Evolutionary conservation across 139 green algal genomes (phyloP).

Genomic region (Chlorella sp.): DNA sequence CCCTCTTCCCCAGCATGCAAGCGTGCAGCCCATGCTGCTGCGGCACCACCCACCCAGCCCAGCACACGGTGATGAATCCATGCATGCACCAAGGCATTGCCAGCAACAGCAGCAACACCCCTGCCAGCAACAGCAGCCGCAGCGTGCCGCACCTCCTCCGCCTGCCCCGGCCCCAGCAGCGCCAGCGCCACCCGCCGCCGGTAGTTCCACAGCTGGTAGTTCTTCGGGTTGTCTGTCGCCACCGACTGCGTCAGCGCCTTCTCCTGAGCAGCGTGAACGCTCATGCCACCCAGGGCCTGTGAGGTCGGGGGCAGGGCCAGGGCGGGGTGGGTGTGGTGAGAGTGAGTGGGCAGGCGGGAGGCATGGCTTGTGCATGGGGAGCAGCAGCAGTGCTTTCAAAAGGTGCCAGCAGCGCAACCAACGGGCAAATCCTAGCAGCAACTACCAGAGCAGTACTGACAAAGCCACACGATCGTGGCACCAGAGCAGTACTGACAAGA

Average conservation of each 20-base stretch:
- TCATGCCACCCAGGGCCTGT: conserved; percentile 46
- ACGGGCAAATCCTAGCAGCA: too few relatives aligned
- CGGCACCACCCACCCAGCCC: too few relatives aligned
- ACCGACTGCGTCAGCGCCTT: conserved; percentile 43
- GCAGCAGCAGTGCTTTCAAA: neutral
- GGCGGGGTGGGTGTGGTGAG: neutral
- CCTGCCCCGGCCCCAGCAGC: conserved; percentile 47
- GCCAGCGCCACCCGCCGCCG: conserved; percentile 62
- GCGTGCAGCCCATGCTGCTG: neutral
- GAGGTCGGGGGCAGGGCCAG: neutral
- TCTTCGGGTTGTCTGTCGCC: conserved; percentile 73
- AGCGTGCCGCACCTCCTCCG: conserved; percentile 49
- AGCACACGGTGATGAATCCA: neutral
- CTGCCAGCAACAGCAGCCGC: neutral
- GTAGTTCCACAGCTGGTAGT: conserved; percentile 97
- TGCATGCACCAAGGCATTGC: neutral
- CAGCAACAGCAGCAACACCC: neutral
- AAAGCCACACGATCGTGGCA: too few relatives aligned
- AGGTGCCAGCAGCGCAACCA: too few relatives aligned
- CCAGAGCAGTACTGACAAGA: too few relatives aligned
- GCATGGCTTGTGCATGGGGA: neutral
- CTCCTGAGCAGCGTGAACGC: conserved; percentile 31
- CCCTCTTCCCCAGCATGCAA: neutral
- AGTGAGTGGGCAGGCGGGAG: too few relatives aligned
- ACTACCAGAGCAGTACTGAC: too few relatives aligned